A percentile compares a stretch with the other conserved stretches of the same genome.
These are phyloP conservation scores for Fonsecaea nubica DNA, from an alignment of 2,329 filamentous ascomycete genomes.

Conservation along the genomic window DNA sequence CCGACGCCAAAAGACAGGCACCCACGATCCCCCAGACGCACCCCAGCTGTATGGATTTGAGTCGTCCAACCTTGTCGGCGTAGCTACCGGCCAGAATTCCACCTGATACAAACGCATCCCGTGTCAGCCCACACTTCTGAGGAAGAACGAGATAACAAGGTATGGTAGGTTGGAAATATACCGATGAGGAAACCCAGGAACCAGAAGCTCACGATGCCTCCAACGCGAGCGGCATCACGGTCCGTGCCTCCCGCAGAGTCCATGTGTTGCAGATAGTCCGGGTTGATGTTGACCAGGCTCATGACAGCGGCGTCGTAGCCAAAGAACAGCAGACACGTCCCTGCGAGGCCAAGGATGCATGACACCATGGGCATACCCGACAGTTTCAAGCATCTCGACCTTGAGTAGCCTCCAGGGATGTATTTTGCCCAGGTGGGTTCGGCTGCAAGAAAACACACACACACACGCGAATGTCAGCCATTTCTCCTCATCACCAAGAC, in stretches of 20 bases:
- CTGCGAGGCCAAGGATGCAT: constrained; percentile 11
- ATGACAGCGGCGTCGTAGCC: constrained; percentile 40
- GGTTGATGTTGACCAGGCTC: constrained; percentile 42
- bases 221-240: constrained; percentile 40
- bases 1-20: constrained; percentile 37
- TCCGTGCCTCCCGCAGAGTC: constrained; percentile 33
- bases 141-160: neutral
- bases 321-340: constrained; percentile 12
- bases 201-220: constrained; percentile 42
- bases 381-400: constrained; percentile 13
- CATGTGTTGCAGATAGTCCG: constrained; percentile 41
- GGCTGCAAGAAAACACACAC: constrained; percentile 13
- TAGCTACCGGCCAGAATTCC: constrained; percentile 41
- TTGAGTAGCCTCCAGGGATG: constrained; percentile 13
- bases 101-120: constrained; percentile 30
- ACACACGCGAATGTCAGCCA: neutral
- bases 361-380: constrained; percentile 15
- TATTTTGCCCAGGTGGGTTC: constrained; percentile 22
- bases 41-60: constrained; percentile 42
- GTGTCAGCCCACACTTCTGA: constrained; percentile 6
- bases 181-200: constrained; percentile 39
- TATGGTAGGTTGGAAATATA: neutral
- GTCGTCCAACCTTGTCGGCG: constrained; percentile 41
- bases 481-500: too few species aligned
- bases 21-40: constrained; percentile 42